Percentiles rank a stretch among this genome's conserved stretches.
phyloP scores from a whole-genome alignment of 352 stramenopile genomes.

The Hyaloperonospora arabidopsidis region DNA sequence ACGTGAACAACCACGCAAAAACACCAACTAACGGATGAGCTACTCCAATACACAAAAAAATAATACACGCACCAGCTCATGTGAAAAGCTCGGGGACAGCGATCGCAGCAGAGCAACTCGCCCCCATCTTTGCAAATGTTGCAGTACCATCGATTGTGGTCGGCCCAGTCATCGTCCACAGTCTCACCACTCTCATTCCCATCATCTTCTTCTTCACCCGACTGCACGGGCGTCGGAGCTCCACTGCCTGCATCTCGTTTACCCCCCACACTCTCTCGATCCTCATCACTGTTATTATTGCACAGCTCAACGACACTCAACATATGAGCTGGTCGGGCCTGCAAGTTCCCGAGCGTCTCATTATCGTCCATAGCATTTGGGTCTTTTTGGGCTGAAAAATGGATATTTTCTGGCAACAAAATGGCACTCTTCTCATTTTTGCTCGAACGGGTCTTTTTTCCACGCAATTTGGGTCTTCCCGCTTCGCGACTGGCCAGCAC shows the following conservation, averaged over 20 bases:
- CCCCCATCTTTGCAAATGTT: conserved; percentile 87
- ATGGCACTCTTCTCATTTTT: conserved; percentile 16
- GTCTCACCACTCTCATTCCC: conserved; percentile 36
- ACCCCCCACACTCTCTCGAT: conserved; percentile 25
- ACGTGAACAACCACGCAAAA: not conserved
- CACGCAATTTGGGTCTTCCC: conserved; percentile 8
- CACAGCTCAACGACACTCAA: conserved; percentile 74
- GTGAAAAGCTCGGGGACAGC: conserved; percentile 90
- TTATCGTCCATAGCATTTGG: conserved; percentile 1
- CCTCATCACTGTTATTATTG: conserved; percentile 54
- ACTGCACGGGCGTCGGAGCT: conserved; percentile 19
- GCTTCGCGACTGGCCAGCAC: conserved; percentile 23
- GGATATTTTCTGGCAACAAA: conserved; percentile 1
- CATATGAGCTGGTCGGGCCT: conserved; percentile 41
- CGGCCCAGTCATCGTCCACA: conserved; percentile 62
- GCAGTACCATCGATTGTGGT: conserved; percentile 87
- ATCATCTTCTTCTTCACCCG: conserved; percentile 35
- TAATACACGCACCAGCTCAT: conserved; percentile 56
- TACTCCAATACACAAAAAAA: no score
- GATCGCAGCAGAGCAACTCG: conserved; percentile 87
- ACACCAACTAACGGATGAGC: not conserved
- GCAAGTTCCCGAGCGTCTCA: not conserved
- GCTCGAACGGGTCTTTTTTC: conserved; percentile 8
- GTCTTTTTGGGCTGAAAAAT: not conserved
- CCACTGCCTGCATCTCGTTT: conserved; percentile 28